Conservation (phyloP, 345 rosid genomes). For the Cardamine chenopodiifolia region DNA sequence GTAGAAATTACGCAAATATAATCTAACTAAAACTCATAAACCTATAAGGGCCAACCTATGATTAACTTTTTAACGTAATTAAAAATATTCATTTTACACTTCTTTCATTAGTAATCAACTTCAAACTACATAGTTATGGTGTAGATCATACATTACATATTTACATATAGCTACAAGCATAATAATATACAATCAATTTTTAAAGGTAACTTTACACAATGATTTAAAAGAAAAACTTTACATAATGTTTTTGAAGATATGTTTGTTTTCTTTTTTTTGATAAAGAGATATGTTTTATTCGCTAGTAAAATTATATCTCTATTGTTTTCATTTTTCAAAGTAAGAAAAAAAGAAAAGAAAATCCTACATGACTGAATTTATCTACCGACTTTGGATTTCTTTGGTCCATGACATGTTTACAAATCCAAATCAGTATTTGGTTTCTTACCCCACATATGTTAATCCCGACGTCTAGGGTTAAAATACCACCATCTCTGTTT, state of each 20-base stretch:
- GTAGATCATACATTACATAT: too few relatives aligned
- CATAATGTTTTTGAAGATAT: too few relatives aligned
- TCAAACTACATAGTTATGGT: not conserved
- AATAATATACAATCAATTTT: too few relatives aligned
- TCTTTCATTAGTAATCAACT: not conserved
- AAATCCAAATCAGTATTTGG: not conserved
- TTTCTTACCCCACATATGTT: not conserved
- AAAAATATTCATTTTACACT: not conserved
- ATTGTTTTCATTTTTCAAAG: too few relatives aligned
- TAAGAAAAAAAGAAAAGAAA: too few relatives aligned
- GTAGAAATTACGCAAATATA: not conserved
- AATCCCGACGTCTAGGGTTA: not conserved
- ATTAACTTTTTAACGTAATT: not conserved
- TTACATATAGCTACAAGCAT: too few relatives aligned
- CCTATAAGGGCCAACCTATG: not conserved
- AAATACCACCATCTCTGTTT: not conserved
- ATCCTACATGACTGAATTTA: not conserved
- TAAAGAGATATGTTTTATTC: too few relatives aligned
- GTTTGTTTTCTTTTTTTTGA: too few relatives aligned
- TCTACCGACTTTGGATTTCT: not conserved
- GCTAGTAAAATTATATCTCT: too few relatives aligned
- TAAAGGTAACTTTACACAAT: too few relatives aligned
- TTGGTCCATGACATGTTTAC: not conserved
- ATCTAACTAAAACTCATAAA: not conserved
- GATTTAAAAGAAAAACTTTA: too few relatives aligned